Conservation (phyloP, 2,329 filamentous ascomycete genomes). For the Escovopsis sp. region DNA sequence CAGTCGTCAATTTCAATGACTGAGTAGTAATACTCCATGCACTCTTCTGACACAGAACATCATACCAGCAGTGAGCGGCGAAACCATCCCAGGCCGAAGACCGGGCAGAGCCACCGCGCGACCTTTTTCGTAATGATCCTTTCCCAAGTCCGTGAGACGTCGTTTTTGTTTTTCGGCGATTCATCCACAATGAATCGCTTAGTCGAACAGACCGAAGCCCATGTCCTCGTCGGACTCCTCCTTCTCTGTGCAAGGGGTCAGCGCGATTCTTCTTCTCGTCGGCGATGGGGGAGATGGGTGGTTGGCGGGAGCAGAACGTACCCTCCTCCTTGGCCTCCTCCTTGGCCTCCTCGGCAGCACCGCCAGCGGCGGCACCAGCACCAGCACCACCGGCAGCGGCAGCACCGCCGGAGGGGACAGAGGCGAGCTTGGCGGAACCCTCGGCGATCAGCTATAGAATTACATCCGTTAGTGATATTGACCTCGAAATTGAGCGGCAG, state of each 20-base stretch:
- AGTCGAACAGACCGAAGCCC: slow-evolving; percentile 66
- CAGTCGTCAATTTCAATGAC: slow-evolving; percentile 17
- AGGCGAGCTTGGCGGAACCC: slow-evolving; percentile 88
- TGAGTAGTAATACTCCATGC: slow-evolving; percentile 11
- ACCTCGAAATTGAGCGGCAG: too few relatives aligned
- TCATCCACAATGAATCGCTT: slow-evolving; percentile 27
- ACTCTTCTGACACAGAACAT: slow-evolving; percentile 13
- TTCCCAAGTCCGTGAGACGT: slow-evolving; percentile 20
- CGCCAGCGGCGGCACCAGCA: slow-evolving; percentile 51
- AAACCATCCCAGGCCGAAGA: slow-evolving; percentile 17
- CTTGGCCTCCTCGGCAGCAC: slow-evolving; percentile 62
- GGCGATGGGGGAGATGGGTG: background rate
- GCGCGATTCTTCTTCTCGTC: background rate
- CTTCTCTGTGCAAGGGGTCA: slow-evolving; percentile 13
- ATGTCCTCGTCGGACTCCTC: slow-evolving; percentile 59
- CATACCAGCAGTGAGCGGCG: slow-evolving; percentile 17
- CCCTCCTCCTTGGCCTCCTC: slow-evolving; percentile 68
- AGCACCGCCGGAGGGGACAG: slow-evolving; percentile 83
- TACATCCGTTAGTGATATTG: slow-evolving; percentile 8
- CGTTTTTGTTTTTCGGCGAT: slow-evolving; percentile 16
- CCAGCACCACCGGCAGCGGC: slow-evolving; percentile 63
- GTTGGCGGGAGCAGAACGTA: slow-evolving; percentile 1
- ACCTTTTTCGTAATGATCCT: slow-evolving; percentile 15
- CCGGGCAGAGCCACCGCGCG: slow-evolving; percentile 18
- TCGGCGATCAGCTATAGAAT: slow-evolving; percentile 65